Evolutionary conservation across 1,139 yeast genomes (phyloP), one percentile per base, ranked within the genome.

Genomic region (Lodderomyces elongisporus): DNA sequence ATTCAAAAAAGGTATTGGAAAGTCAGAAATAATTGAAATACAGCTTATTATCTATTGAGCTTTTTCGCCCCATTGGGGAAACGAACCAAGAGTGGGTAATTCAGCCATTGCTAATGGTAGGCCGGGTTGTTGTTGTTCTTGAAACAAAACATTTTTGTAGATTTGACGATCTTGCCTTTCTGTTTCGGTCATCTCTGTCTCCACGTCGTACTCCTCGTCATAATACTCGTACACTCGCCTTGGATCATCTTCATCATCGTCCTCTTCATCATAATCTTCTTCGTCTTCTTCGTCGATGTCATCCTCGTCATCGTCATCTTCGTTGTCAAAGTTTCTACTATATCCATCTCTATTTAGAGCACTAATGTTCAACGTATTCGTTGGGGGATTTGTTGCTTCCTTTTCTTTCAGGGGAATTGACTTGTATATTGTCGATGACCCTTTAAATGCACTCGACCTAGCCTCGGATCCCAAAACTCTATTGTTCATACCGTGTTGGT

Each of bases 171-270:
- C 32, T 22, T 30, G 30, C 4, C n/a, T 16, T 17, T 26, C 36
- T 12, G 33, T 32, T 10, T 34, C 33, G 26, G 22, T 35, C 29
- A 35, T 39, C 2, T 37, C 41, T 9, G 36, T 50, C n/a, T 31
- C 42, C 8, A 33, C 35, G 24, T 37, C 43, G 4, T 33, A 41
- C 9, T 32, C 37, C 16, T 41, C 39, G 14, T 37, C 39, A 21
- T 31, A 38, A 5, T 30, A 36, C 13, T 33, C 36, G 7, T 17
- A 36, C n/a, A n/a, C n/a, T 18, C 13, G 13, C 14, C 31, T 23
- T 12, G n/a, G 7, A 13, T 30, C 35, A 14, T 33, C 39, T 17
- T 36, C 39, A 21, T 34, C 39, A 20, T 22, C 21, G 17, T 34
- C 25, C 10, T 31, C 32, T 15, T 31, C 35, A 13, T 39, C 36